Evolutionary conservation across 1,284 basidiomycete species (phyloP).

Genomic region (Tilletiopsis washingtonensis): DNA sequence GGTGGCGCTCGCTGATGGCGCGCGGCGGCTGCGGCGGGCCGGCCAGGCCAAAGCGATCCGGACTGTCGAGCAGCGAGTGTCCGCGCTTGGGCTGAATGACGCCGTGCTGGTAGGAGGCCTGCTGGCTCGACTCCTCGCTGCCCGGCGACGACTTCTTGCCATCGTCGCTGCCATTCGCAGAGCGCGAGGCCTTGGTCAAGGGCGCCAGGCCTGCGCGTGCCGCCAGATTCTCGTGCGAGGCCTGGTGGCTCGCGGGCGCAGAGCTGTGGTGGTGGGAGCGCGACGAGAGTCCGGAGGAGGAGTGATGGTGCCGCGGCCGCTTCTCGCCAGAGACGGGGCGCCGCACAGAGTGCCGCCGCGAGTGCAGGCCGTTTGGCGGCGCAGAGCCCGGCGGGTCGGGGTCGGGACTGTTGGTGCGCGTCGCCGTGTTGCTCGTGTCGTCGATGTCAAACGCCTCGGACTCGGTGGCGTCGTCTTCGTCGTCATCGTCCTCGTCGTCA

Average conservation of each 20-base stretch:
- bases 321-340: constrained; percentile 1
- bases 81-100: background rate
- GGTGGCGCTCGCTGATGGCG: constrained; percentile 36
- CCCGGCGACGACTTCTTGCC: background rate
- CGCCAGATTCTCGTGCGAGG: background rate
- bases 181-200: background rate
- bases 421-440: constrained; percentile 30
- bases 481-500: constrained; percentile 15
- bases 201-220: background rate
- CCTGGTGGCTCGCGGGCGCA: background rate
- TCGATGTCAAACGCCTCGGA: constrained; percentile 43
- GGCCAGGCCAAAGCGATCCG: constrained; percentile 35
- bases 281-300: constrained; percentile 6
- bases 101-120: background rate
- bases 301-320: constrained; percentile 6
- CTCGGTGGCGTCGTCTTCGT: constrained; percentile 18
- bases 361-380: constrained; percentile 15
- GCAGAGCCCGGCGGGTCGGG: constrained; percentile 12
- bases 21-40: constrained; percentile 36
- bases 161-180: background rate
- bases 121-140: background rate
- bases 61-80: constrained; percentile 18
- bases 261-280: background rate
- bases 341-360: constrained; percentile 9
- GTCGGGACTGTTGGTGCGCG: constrained; percentile 22